Evolutionary conservation across 306 rosid genomes (phyloP), one percentile per base, ranked within the genome.

Genomic region (Vigna hirtella): DNA sequence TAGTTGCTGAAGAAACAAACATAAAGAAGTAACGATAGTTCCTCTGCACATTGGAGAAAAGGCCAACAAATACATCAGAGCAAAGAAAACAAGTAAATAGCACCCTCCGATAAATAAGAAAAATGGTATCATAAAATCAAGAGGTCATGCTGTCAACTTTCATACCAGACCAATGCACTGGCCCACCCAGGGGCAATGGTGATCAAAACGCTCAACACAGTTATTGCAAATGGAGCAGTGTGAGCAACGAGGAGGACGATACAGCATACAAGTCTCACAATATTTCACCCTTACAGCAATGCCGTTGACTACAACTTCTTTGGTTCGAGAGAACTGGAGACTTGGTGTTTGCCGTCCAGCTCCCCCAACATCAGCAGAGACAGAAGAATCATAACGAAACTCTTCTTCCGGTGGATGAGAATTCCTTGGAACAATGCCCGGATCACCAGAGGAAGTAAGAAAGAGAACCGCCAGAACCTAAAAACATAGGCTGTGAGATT

Each of bases 101-200:
- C 69, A 71, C 1, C 80, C 75, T 67, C 53, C 34, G 79, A 36
- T 11, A 58, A 74, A 61, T 34, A 22, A 24, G 66, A 32, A 64
- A 73, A 76, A 40, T 65, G 22, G 43, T 30, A 55, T 59, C 74
- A 47, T 24, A 15, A 51, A 36, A 66, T 30, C 16, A 77, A 11
- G 42, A 66, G 17, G 53, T 48, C 72, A 34, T 22, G 73, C 50
- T 18, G 69, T 49, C 61, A 68, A 77, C 77, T 57, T 79, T 71
- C 90, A 47, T 89, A 94, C 98, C 96, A 91, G 89, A 65, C 98
- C 98, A 81, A 94, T 89, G 89, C 98, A 94, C 78, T 94, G 98
- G 62, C 98, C 98, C 76, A 94, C 97, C 98, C 98, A 94, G 78
- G 98, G 98, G 86, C 98, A 94, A 72, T 94, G 98, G 68, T 94